Evolutionary conservation across 2,329 filamentous ascomycete species (phyloP).

Genomic region (Aspergillus costaricaensis): DNA sequence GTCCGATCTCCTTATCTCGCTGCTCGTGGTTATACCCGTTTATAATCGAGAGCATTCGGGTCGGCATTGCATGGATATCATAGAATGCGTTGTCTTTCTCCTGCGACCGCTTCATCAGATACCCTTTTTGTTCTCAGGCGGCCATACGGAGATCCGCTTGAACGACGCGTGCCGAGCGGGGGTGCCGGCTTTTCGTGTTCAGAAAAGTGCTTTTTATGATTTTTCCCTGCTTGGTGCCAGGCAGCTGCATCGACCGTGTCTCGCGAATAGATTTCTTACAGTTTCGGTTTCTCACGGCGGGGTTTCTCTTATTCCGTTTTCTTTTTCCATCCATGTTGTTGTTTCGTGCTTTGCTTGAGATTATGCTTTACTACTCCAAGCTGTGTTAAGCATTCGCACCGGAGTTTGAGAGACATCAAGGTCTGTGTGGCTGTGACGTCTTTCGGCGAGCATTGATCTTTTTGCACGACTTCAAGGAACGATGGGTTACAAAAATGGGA

Average conservation of each 20-base stretch:
- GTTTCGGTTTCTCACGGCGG: conserved; percentile 46
- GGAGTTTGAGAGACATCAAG: conserved; percentile 15
- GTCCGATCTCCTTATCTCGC: conserved; percentile 34
- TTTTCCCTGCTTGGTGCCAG: conserved; percentile 43
- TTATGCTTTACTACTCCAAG: conserved; percentile 32
- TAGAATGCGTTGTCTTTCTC: conserved; percentile 55
- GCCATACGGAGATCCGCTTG: conserved; percentile 41
- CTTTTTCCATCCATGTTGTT: conserved; percentile 28
- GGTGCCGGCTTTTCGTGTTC: conserved; percentile 38
- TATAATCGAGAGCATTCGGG: conserved; percentile 33
- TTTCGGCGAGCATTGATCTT: conserved; percentile 28
- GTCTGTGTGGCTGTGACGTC: not conserved
- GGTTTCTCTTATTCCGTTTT: conserved; percentile 29
- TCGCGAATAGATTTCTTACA: conserved; percentile 44
- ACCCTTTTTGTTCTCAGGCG: conserved; percentile 49
- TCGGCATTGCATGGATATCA: conserved; percentile 51
- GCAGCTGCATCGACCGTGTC: conserved; percentile 43
- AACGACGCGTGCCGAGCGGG: conserved; percentile 42
- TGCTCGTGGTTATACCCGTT: conserved; percentile 30
- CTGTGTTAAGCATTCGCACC: conserved; percentile 16
- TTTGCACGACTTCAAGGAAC: conserved; percentile 23
- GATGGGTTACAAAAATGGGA: conserved; percentile 23
- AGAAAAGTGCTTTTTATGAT: conserved; percentile 44
- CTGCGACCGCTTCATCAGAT: conserved; percentile 50
- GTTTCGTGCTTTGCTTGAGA: conserved; percentile 20